Evolutionary conservation across 2,329 filamentous ascomycete species (phyloP), one percentile per base, ranked within the genome.

Genomic region (Graphium sp.): DNA sequence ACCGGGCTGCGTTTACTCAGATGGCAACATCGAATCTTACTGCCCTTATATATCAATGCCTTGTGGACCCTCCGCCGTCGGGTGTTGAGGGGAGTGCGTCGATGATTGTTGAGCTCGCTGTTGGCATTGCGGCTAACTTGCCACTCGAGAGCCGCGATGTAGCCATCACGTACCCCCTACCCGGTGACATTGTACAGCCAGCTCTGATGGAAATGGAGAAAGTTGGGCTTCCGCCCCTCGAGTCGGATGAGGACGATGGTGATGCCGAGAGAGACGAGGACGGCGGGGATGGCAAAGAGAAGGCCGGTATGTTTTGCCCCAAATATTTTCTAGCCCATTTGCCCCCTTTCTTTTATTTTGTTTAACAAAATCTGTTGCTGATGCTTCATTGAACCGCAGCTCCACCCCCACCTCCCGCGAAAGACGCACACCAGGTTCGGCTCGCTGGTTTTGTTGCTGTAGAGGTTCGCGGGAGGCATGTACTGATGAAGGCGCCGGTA

Each of bases 91-190:
- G 82, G 29, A 84, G 82, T 36, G 79, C 85, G 3, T 74, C 76
- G 31, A 92, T 89, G 74, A 95, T 98, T 47, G 67, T 94, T 31
- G 85, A 94, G 52, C 65, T 95, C 28, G 83, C 85, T 0, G 68
- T 95, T 18, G 77, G 75, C 35, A 84, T 98, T 37, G 73, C 81
- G 1, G 69, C 76, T 33, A 91, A 94, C 47, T 56, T 95, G 25
- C 87, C 89, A 0, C 56, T 92, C 22, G 89, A 98, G 52, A 89
- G 82, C 40, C 72, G 89, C 37, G 89, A 95, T 44, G 81, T 98
- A 11, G 74, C 73, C 24, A 77, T 98, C 35, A 72, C 77, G 36
- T 94, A 93, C 46, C 84, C 85, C 29, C 56, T 76, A 32, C 87
- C 89, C 0, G 80, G 81, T 24, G 68, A 78, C 24, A 49, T 62